Conservation (phyloP, 176 grass and related monocot genomes). For the Bothriochloa decipiens region DNA sequence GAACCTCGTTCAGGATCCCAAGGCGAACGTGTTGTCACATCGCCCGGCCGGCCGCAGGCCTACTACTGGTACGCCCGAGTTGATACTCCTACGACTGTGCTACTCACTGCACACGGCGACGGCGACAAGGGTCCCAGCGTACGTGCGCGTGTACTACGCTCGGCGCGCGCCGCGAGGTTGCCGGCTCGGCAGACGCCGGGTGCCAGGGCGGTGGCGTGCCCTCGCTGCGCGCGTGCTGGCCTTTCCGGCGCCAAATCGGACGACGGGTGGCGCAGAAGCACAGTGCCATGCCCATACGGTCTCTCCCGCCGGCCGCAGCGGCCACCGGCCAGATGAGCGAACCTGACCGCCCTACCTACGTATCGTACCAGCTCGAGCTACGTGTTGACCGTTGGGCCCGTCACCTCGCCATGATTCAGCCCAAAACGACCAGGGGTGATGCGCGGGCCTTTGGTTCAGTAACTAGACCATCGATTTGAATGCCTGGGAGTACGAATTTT, state of each 20-base stretch:
- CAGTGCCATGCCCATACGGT: background rate
- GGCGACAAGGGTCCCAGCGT: constrained; percentile 1
- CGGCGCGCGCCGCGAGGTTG: background rate
- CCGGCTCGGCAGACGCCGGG: constrained; percentile 19
- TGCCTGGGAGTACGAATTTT: too few species aligned
- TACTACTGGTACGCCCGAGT: background rate
- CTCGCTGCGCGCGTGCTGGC: background rate
- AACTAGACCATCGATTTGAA: too few species aligned
- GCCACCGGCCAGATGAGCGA: too few species aligned
- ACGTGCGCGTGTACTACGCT: background rate
- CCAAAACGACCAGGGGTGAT: background rate
- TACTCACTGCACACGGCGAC: too few species aligned
- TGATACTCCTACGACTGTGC: background rate
- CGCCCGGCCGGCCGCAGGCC: background rate
- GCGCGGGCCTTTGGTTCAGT: too few species aligned
- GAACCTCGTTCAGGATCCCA: constrained; percentile 7
- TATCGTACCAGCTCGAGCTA: background rate
- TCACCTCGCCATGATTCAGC: background rate
- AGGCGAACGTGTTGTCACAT: constrained; percentile 36
- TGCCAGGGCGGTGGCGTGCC: background rate
- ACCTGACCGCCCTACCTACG: background rate
- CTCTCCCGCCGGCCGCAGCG: background rate
- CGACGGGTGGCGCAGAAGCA: constrained; percentile 7
- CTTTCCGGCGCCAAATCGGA: constrained; percentile 17
- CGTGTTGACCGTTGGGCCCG: background rate